These are phyloP conservation scores for Syzygium aromaticum DNA, from an alignment of 345 rosid genomes.

Conservation along the genomic window DNA sequence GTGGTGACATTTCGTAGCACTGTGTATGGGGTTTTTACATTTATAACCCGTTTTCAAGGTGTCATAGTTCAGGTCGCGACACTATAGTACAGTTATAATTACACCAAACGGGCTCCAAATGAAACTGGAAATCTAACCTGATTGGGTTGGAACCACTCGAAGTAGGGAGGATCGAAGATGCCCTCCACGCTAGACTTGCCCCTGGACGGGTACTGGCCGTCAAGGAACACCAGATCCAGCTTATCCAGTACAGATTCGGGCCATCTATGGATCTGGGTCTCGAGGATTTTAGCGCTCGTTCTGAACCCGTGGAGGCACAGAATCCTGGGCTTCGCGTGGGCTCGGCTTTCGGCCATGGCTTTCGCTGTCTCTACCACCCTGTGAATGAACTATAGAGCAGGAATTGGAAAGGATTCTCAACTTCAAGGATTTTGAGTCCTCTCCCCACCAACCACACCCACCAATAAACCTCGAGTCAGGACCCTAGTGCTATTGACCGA, in stretches of 20 bases:
- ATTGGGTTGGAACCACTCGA: slow-evolving; percentile 40
- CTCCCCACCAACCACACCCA: background rate
- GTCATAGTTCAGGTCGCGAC: background rate
- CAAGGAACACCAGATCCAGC: slow-evolving; percentile 36
- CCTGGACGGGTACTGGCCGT: slow-evolving; percentile 33
- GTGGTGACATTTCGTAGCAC: background rate
- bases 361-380: background rate
- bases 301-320: slow-evolving; percentile 53
- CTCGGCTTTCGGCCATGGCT: background rate
- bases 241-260: slow-evolving; percentile 25
- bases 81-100: background rate
- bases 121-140: slow-evolving; percentile 8
- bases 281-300: slow-evolving; percentile 37
- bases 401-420: background rate
- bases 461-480: background rate
- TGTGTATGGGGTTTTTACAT: background rate
- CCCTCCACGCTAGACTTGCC: slow-evolving; percentile 35
- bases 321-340: slow-evolving; percentile 25
- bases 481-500: background rate
- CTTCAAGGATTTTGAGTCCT: background rate
- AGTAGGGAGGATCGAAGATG: slow-evolving; percentile 49
- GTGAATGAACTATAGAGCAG: background rate
- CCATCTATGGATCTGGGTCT: slow-evolving; percentile 26
- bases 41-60: background rate
- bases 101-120: background rate